These are phyloP conservation scores for Polymyxa betae DNA, from an alignment of 208 protist species.

Conservation along the genomic window DNA sequence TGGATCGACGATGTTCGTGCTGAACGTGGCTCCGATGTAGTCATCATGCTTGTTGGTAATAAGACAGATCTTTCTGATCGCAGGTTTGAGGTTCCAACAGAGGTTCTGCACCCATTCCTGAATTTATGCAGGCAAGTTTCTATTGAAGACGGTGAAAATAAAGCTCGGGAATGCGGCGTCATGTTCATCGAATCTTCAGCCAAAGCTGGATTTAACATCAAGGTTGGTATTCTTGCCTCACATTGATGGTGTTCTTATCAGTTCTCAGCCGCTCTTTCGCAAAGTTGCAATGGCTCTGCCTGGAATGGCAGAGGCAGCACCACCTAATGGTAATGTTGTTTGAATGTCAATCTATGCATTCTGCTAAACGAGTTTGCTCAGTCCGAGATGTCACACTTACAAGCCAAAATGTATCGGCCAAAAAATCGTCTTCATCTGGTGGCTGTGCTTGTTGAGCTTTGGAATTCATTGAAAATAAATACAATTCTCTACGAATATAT, in stretches of 20 bases:
- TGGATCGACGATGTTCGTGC: constrained; percentile 97
- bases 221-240: background rate
- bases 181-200: constrained; percentile 93
- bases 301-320: background rate
- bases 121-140: constrained; percentile 74
- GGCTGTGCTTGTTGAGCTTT: background rate
- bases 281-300: constrained; percentile 46
- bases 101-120: constrained; percentile 62
- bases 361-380: background rate
- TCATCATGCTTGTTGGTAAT: constrained; percentile 94
- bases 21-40: constrained; percentile 88
- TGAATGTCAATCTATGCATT: too few species aligned
- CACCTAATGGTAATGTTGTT: constrained; percentile 1
- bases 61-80: constrained; percentile 89
- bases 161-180: constrained; percentile 84
- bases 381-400: background rate
- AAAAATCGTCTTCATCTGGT: background rate
- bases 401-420: background rate
- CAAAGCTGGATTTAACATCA: constrained; percentile 78
- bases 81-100: constrained; percentile 67
- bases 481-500: background rate
- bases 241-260: background rate
- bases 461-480: too few species aligned
- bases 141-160: constrained; percentile 84
- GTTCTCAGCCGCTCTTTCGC: constrained; percentile 43